phyloP scores from a whole-genome alignment of 2,329 filamentous ascomycete species.

The Rugonectria rugulosa region DNA sequence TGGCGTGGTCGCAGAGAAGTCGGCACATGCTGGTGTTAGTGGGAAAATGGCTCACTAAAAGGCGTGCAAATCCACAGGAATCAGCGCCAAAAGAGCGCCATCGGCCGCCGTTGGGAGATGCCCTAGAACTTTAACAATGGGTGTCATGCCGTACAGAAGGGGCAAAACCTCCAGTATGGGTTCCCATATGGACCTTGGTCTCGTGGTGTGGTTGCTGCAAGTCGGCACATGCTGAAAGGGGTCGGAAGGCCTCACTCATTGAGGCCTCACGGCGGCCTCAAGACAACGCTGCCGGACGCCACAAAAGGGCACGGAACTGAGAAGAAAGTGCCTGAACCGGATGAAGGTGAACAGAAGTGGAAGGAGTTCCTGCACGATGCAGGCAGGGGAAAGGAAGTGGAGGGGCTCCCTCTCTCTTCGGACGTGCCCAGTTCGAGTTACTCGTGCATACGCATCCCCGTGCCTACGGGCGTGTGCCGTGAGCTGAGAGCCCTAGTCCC shows the following conservation, averaged over 20 bases:
- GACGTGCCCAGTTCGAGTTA: not conserved
- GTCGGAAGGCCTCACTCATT: too few relatives aligned
- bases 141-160: too few relatives aligned
- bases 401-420: not conserved
- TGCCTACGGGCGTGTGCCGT: not conserved
- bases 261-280: not conserved
- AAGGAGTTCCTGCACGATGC: not conserved
- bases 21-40: not conserved
- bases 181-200: not conserved
- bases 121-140: not conserved
- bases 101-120: not conserved
- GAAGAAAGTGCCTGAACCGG: not conserved
- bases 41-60: slow-evolving; percentile 1
- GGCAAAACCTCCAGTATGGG: not conserved
- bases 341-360: not conserved
- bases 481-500: not conserved
- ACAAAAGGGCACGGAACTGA: not conserved
- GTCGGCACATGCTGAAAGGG: too few relatives aligned
- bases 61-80: not conserved
- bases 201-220: not conserved
- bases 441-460: not conserved
- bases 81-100: not conserved
- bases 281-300: not conserved
- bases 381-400: not conserved
- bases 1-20: not conserved